A percentile compares a stretch with the other conserved stretches of the same genome.
These are phyloP conservation scores for Rhizopogon rudus DNA, from an alignment of 768 basidiomycete genomes.

Conservation along the genomic window DNA sequence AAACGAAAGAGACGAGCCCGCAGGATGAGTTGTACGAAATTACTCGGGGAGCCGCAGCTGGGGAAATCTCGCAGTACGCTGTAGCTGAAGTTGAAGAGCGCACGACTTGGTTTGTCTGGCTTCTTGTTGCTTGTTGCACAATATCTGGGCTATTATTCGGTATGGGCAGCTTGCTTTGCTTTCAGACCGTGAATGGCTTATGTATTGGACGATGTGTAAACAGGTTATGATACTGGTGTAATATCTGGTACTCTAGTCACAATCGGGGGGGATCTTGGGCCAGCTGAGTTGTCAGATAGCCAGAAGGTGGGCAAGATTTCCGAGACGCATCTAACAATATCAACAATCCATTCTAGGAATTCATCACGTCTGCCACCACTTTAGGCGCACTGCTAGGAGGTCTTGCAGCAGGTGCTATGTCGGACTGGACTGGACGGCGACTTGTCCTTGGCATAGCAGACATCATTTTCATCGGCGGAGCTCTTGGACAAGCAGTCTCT, in stretches of 20 bases:
- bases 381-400: slow-evolving; percentile 76
- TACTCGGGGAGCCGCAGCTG: slow-evolving; percentile 15
- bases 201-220: neutral
- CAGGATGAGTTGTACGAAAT: slow-evolving; percentile 12
- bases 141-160: slow-evolving; percentile 76
- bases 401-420: slow-evolving; percentile 60
- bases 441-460: slow-evolving; percentile 64
- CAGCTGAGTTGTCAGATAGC: slow-evolving; percentile 46
- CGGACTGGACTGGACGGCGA: slow-evolving; percentile 67
- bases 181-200: slow-evolving; percentile 1
- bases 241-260: slow-evolving; percentile 79
- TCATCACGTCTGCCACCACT: slow-evolving; percentile 77
- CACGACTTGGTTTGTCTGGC: slow-evolving; percentile 73
- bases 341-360: slow-evolving; percentile 42
- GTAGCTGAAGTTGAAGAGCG: slow-evolving; percentile 61
- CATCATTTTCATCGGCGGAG: slow-evolving; percentile 70
- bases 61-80: slow-evolving; percentile 55
- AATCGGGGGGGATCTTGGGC: slow-evolving; percentile 63
- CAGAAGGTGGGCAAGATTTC: slow-evolving; percentile 46
- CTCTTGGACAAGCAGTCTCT: slow-evolving; percentile 64
- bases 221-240: slow-evolving; percentile 79
- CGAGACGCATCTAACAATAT: neutral
- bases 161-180: slow-evolving; percentile 24
- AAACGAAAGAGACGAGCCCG: slow-evolving; percentile 4
- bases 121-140: slow-evolving; percentile 69